Conservation (phyloP, 2,329 filamentous ascomycete species). For the Aspergillus hortae region DNA sequence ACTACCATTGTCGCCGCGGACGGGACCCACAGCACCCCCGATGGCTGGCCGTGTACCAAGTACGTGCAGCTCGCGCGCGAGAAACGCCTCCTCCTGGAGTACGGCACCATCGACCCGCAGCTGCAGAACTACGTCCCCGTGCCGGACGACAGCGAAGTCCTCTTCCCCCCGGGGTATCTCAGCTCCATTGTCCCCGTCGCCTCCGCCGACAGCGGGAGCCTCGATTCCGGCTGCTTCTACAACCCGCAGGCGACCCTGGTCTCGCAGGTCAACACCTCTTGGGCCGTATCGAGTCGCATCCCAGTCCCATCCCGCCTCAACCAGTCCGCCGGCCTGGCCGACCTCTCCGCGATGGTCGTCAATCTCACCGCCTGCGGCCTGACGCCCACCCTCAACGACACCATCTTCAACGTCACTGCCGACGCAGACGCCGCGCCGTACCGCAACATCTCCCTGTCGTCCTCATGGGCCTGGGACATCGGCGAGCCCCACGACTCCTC, state of each 20-base stretch:
- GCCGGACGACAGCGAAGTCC: slow-evolving; percentile 45
- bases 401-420: slow-evolving; percentile 52
- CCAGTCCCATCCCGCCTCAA: slow-evolving; percentile 25
- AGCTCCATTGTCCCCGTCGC: slow-evolving; percentile 33
- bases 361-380: slow-evolving; percentile 57
- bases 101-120: slow-evolving; percentile 56
- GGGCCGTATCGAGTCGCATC: slow-evolving; percentile 41
- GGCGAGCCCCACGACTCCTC: slow-evolving; percentile 53
- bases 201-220: slow-evolving; percentile 34
- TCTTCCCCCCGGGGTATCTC: slow-evolving; percentile 52
- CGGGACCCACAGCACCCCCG: slow-evolving; percentile 46
- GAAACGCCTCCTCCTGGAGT: slow-evolving; percentile 54
- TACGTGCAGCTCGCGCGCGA: slow-evolving; percentile 54
- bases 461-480: slow-evolving; percentile 60
- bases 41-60: slow-evolving; percentile 63
- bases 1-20: slow-evolving; percentile 33
- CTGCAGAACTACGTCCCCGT: slow-evolving; percentile 54
- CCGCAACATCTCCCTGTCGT: slow-evolving; percentile 47
- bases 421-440: slow-evolving; percentile 46
- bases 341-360: slow-evolving; percentile 32
- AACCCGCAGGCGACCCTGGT: slow-evolving; percentile 39
- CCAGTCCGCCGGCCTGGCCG: slow-evolving; percentile 22
- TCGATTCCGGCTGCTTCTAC: slow-evolving; percentile 56
- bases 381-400: slow-evolving; percentile 56
- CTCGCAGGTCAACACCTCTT: slow-evolving; percentile 50